Evolutionary conservation across 2,329 filamentous ascomycete species (phyloP), one percentile per base, ranked within the genome.

Genomic region (Fusarium duplospermum): DNA sequence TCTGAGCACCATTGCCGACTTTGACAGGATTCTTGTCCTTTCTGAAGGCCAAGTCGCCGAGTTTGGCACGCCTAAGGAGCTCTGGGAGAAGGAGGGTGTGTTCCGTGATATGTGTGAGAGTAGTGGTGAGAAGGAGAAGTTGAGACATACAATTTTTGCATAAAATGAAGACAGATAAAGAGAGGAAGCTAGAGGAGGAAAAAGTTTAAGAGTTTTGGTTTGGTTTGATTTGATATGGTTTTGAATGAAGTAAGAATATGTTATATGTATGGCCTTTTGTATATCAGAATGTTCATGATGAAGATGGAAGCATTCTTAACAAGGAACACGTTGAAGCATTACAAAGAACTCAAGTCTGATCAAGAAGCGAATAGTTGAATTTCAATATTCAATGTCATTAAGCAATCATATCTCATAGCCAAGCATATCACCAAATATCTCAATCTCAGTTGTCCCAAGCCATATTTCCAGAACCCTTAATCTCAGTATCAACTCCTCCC

Each of bases 1-100:
- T 2, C 84, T 95, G 59, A 93, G 91, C 80, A 94, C 93, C 0
- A 93, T 95, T 82, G 92, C 90, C 4, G 93, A 94, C 80, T 94
- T 94, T 78, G 93, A 94, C 80, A 87, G 89, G 69, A 93, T 94
- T 66, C 84, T 94, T 13, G 93, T 95, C 7, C 84, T 95, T 71
- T 89, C 89, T 65, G 92, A 93, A 36, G 93, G 93, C 0, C 83
- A 82, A 50, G 92, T 92, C 0, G 89, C 90, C 18, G 93, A 94
- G 82, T 93, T 89, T 81, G 93, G 92, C 4, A 85, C 84, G 7
- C 93, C 93, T 2, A 84, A 80, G 74, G 89, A 92, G 77, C 81
- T 94, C 65, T 90, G 92, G 87, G 84, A 85, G 61, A 84, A 81
- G 77, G 82, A 87, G 22, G 83, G 89, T 6, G 82, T 90, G 2